Evolutionary conservation across 345 rosid species (phyloP).

Genomic region (Salix brachista): DNA sequence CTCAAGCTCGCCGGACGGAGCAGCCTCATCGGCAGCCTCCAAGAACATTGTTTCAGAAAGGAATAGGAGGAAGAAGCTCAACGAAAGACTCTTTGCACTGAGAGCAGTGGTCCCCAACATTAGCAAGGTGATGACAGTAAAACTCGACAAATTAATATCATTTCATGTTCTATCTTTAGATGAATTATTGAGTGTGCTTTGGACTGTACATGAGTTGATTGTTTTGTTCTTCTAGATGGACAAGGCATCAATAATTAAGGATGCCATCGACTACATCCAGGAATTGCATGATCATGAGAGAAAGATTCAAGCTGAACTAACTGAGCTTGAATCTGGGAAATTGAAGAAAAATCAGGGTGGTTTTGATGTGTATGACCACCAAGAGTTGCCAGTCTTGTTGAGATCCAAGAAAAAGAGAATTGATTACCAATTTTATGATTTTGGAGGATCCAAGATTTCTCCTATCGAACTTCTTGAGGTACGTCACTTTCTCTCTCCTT

Average conservation of each 20-base stretch:
- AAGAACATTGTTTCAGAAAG: conserved; percentile 90
- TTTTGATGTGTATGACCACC: conserved; percentile 45
- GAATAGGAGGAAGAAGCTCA: conserved; percentile 84
- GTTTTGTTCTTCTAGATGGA: conserved; percentile 63
- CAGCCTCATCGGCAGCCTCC: conserved; percentile 66
- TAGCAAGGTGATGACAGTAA: conserved; percentile 48
- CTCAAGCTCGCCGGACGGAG: conserved; percentile 94
- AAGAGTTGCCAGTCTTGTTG: conserved; percentile 50
- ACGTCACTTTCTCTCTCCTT: neutral
- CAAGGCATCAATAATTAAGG: conserved; percentile 96
- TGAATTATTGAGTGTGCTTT: neutral
- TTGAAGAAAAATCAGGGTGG: conserved; percentile 28
- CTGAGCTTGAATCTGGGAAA: conserved; percentile 62
- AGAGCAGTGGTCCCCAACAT: conserved; percentile 94
- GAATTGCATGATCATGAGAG: conserved; percentile 75
- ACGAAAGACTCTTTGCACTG: conserved; percentile 81
- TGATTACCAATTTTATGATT: conserved; percentile 38
- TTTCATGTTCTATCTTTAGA: neutral
- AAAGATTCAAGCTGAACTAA: conserved; percentile 63
- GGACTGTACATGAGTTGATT: neutral
- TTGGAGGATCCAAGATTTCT: conserved; percentile 34
- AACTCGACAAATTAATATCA: neutral
- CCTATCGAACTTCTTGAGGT: conserved; percentile 70
- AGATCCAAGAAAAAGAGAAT: conserved; percentile 70
- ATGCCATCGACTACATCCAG: conserved; percentile 84